Evolutionary conservation across 257 asterid genomes (phyloP).

Genomic region (Anisodus tanguticus): DNA sequence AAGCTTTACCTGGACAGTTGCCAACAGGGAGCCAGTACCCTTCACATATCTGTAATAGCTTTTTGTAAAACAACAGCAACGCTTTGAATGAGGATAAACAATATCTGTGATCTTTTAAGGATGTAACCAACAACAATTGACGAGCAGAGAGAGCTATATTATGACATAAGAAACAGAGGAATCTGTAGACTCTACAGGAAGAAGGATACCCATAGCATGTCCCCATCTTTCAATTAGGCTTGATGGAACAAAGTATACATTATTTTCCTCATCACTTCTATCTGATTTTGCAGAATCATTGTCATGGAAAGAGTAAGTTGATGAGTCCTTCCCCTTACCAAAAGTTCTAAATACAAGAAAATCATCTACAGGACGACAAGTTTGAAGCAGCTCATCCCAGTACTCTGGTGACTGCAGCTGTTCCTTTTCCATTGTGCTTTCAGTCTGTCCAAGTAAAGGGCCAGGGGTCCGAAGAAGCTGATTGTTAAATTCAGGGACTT

Average conservation of each 20-base stretch:
- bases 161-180: conserved; percentile 24
- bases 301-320: conserved; percentile 33
- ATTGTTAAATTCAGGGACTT: conserved; percentile 52
- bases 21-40: conserved; percentile 95
- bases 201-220: conserved; percentile 92
- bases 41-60: conserved; percentile 90
- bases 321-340: conserved; percentile 42
- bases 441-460: conserved; percentile 53
- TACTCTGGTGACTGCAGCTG: conserved; percentile 48
- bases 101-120: conserved; percentile 60
- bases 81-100: conserved; percentile 86
- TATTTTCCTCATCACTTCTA: conserved; percentile 46
- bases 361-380: conserved; percentile 64
- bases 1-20: conserved; percentile 61
- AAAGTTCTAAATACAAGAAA: conserved; percentile 60
- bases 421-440: conserved; percentile 41
- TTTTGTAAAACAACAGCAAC: conserved; percentile 94
- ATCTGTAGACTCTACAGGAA: conserved; percentile 3
- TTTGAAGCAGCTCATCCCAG: conserved; percentile 53
- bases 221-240: conserved; percentile 89
- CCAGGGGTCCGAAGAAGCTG: conserved; percentile 64
- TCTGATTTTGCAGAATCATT: conserved; percentile 44
- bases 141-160: conserved; percentile 29
- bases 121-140: conserved; percentile 10
- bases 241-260: conserved; percentile 65